These are phyloP conservation scores for Globisporangium perplexum DNA, from an alignment of 352 stramenopile species.

Conservation along the genomic window DNA sequence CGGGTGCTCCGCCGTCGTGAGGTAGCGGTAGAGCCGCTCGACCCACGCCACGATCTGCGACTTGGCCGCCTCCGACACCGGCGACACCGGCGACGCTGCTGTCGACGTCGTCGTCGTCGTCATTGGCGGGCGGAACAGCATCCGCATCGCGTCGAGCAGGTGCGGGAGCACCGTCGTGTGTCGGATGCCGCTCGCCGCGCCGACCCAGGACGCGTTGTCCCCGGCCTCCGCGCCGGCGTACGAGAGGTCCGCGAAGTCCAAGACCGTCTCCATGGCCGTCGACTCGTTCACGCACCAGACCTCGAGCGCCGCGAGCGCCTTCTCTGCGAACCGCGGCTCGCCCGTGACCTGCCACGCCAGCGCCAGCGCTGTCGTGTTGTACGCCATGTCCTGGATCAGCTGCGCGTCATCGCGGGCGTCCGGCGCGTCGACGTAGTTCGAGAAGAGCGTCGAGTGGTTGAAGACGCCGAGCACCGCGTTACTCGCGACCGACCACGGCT, in stretches of 20 bases:
- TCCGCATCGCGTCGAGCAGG: slow-evolving; percentile 29
- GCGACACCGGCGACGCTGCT: background rate
- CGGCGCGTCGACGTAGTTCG: slow-evolving; percentile 11
- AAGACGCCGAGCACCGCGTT: slow-evolving; percentile 9
- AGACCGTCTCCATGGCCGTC: background rate
- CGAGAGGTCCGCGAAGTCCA: background rate
- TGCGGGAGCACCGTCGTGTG: slow-evolving; percentile 27
- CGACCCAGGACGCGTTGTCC: background rate
- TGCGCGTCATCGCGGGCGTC: background rate
- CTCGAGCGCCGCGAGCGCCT: slow-evolving; percentile 18
- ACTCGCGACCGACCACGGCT: slow-evolving; percentile 21
- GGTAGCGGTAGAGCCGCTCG: slow-evolving; percentile 16
- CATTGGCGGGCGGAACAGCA: slow-evolving; percentile 19
- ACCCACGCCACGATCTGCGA: slow-evolving; percentile 19
- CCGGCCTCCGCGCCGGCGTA: background rate
- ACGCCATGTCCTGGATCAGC: slow-evolving; percentile 12
- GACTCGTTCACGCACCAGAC: background rate
- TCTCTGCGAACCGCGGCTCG: slow-evolving; percentile 24
- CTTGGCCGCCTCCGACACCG: background rate
- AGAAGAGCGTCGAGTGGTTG: slow-evolving; percentile 16
- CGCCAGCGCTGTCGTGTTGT: slow-evolving; percentile 38
- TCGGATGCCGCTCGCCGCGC: slow-evolving; percentile 19
- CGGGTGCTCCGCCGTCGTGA: slow-evolving; percentile 17
- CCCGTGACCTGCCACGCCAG: slow-evolving; percentile 23
- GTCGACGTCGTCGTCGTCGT: background rate